Percentiles rank a stretch among this genome's conserved stretches.
Evolutionary conservation across 2,329 filamentous ascomycete species (phyloP).

Genomic region (Hypoxylon sp.): DNA sequence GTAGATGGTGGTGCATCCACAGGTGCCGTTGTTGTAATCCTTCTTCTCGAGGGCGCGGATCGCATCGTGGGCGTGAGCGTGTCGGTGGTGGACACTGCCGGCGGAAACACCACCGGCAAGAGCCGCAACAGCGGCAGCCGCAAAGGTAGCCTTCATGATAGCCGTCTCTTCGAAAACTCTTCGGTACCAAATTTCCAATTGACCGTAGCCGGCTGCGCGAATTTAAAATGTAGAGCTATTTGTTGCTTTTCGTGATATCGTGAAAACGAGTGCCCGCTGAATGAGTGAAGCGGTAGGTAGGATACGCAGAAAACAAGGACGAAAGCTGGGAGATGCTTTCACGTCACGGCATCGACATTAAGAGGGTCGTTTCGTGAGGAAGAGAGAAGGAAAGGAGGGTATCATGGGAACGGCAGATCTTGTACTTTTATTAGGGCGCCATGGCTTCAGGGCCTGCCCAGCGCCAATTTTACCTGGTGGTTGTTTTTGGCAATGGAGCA

Average conservation of each 20-base stretch:
- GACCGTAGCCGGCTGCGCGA: slow-evolving; percentile 46
- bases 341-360: slow-evolving; percentile 68
- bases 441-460: slow-evolving; percentile 48
- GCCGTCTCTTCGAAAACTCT: slow-evolving; percentile 48
- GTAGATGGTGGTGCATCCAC: slow-evolving; percentile 82
- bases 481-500: slow-evolving; percentile 44
- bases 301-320: slow-evolving; percentile 64
- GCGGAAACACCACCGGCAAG: slow-evolving; percentile 70
- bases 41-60: slow-evolving; percentile 67
- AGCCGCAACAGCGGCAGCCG: slow-evolving; percentile 75
- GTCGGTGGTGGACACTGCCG: slow-evolving; percentile 71
- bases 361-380: slow-evolving; percentile 61
- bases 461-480: slow-evolving; percentile 48
- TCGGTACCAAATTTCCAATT: slow-evolving; percentile 52
- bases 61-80: slow-evolving; percentile 71
- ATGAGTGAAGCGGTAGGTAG: slow-evolving; percentile 84
- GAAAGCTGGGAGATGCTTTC: slow-evolving; percentile 64
- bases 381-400: slow-evolving; percentile 56
- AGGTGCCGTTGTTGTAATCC: slow-evolving; percentile 61
- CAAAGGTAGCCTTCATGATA: slow-evolving; percentile 81
- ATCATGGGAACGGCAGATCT: slow-evolving; percentile 56
- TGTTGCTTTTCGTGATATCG: slow-evolving; percentile 52
- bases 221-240: slow-evolving; percentile 48
- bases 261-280: slow-evolving; percentile 84
- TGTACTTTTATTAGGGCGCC: slow-evolving; percentile 60